phyloP scores from a whole-genome alignment of 2,329 filamentous ascomycete species.

The Cercospora beticola region DNA sequence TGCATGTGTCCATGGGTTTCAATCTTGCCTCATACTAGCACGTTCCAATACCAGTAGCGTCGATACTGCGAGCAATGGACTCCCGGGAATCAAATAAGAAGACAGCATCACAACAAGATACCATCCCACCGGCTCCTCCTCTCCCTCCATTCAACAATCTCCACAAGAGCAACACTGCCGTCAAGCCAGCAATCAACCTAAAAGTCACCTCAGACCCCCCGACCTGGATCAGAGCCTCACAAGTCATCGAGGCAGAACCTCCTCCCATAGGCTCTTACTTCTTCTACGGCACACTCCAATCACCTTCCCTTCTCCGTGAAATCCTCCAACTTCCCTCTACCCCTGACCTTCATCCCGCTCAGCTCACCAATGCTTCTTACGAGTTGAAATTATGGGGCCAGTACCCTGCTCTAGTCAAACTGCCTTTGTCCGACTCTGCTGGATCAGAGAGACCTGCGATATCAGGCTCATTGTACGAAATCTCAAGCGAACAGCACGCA shows the following conservation, averaged over 20 bases:
- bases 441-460: background rate
- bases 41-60: background rate
- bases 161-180: background rate
- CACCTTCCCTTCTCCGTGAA: background rate
- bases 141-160: background rate
- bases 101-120: background rate
- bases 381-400: background rate
- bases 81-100: background rate
- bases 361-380: background rate
- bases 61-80: background rate
- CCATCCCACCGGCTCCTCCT: background rate
- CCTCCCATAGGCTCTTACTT: slow-evolving; percentile 40
- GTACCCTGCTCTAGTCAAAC: background rate
- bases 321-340: background rate
- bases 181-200: background rate
- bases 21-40: background rate
- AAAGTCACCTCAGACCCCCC: background rate
- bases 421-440: background rate
- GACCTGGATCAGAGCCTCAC: background rate
- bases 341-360: background rate
- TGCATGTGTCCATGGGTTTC: background rate
- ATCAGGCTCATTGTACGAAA: background rate
- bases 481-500: background rate
- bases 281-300: slow-evolving; percentile 41
- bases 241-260: background rate